Conservation (phyloP, 2,329 filamentous ascomycete species). For the Fusarium algeriense region DNA sequence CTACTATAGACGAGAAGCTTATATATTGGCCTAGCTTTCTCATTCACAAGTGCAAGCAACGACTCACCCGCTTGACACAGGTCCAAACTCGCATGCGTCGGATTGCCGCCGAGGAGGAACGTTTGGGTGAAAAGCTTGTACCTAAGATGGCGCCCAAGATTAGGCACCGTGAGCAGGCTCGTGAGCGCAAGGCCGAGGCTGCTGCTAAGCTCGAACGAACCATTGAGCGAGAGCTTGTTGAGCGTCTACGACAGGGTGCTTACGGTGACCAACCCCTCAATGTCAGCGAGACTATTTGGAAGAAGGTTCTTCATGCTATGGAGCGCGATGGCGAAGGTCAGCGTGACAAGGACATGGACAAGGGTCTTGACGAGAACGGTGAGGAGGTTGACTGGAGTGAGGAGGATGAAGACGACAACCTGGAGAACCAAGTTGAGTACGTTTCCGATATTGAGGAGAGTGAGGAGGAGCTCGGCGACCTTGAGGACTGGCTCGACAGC, state of each 20-base stretch:
- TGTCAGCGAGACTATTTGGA: conserved; percentile 95
- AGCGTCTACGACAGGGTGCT: conserved; percentile 88
- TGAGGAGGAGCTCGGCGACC: conserved; percentile 80
- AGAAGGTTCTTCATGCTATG: conserved; percentile 91
- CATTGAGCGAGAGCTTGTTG: conserved; percentile 94
- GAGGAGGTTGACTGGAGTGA: conserved; percentile 76
- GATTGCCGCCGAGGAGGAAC: conserved; percentile 88
- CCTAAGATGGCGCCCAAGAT: conserved; percentile 94
- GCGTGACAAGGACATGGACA: conserved; percentile 88
- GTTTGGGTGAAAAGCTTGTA: conserved; percentile 88
- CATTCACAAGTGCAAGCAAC: conserved; percentile 95
- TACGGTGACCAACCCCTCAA: conserved; percentile 97
- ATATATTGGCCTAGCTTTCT: conserved; percentile 97
- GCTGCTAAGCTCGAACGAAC: conserved; percentile 95
- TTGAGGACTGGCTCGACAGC: conserved; percentile 93
- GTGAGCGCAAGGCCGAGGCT: conserved; percentile 81
- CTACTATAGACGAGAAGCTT: conserved; percentile 52
- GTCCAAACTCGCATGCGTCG: conserved; percentile 85
- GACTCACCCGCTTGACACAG: conserved; percentile 90
- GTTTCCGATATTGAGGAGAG: conserved; percentile 91
- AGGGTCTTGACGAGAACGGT: conserved; percentile 84
- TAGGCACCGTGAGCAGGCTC: conserved; percentile 77
- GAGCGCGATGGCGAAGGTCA: conserved; percentile 87
- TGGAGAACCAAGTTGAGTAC: conserved; percentile 87
- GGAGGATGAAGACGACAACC: conserved; percentile 77